Conservation (phyloP, 495 filamentous ascomycete species). For the Neurospora sp. region DNA sequence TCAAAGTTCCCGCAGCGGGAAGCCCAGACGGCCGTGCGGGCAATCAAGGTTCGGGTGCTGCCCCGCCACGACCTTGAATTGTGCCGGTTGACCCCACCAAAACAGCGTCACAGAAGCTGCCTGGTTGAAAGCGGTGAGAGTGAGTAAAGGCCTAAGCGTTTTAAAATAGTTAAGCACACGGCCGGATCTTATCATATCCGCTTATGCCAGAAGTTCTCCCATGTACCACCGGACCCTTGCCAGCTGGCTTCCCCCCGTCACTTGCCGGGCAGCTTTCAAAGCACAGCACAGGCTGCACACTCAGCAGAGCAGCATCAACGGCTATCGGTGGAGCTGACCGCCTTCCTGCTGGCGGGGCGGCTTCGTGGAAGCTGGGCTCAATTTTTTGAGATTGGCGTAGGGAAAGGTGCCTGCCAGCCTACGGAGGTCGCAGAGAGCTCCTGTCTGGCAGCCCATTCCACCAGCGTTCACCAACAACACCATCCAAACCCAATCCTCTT, state of each 20-base stretch:
- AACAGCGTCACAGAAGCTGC: background rate
- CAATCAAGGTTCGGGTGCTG: background rate
- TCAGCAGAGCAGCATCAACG: background rate
- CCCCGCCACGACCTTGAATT: background rate
- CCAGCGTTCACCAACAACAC: constrained; percentile 1
- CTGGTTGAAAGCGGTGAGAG: background rate
- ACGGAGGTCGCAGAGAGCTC: constrained; percentile 5
- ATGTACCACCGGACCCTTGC: background rate
- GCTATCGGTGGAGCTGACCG: background rate
- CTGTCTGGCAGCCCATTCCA: background rate
- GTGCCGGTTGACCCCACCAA: background rate
- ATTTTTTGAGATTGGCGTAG: constrained; percentile 23
- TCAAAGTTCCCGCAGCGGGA: background rate
- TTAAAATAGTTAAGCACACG: background rate
- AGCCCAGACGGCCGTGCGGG: background rate
- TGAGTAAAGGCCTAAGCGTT: background rate
- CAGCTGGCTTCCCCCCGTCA: background rate
- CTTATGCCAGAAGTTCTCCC: background rate
- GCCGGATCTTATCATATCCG: background rate
- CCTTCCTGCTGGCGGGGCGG: constrained; percentile 4
- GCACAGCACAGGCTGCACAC: background rate
- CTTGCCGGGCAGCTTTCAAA: background rate
- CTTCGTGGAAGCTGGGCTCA: constrained; percentile 9
- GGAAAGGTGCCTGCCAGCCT: constrained; percentile 14
- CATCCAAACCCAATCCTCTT: background rate